A percentile compares a stretch with the other conserved stretches of the same genome.
Evolutionary conservation across 345 rosid genomes (phyloP).

Genomic region (Hibiscus mutabilis): DNA sequence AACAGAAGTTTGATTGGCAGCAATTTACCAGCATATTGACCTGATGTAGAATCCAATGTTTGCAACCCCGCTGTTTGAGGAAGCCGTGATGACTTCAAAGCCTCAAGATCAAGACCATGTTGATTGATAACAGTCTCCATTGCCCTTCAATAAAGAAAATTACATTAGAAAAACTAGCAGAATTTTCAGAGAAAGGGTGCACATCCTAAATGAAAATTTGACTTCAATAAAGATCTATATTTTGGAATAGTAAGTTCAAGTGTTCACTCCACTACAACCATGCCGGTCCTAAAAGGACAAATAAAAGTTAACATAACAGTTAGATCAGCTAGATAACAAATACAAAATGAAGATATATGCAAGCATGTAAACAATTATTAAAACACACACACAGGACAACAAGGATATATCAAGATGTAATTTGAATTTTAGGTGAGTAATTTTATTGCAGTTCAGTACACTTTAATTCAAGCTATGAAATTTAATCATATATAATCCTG

Average conservation of each 20-base stretch:
- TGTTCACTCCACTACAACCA: neutral
- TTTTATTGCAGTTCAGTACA: neutral
- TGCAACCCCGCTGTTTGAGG: slow-evolving; percentile 53
- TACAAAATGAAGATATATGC: neutral
- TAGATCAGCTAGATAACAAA: neutral
- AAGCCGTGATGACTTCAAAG: slow-evolving; percentile 68
- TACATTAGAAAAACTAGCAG: slow-evolving; percentile 16
- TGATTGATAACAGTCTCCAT: slow-evolving; percentile 97
- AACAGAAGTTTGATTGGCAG: slow-evolving; percentile 3
- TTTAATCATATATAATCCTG: neutral
- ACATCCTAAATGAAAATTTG: neutral
- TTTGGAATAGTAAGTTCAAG: neutral
- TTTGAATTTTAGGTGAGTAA: neutral
- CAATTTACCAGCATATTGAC: slow-evolving; percentile 59
- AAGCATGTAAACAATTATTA: neutral
- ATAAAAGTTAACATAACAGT: neutral
- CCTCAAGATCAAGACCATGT: slow-evolving; percentile 88
- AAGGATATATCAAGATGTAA: neutral
- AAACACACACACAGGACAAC: neutral
- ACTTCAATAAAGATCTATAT: neutral
- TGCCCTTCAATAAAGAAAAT: slow-evolving; percentile 44
- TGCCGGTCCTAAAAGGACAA: neutral
- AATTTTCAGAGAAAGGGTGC: neutral
- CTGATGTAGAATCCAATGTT: slow-evolving; percentile 55
- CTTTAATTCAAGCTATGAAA: neutral